Evolutionary conservation across 352 stramenopile genomes (phyloP).

Genomic region (Pythium periplocum): DNA sequence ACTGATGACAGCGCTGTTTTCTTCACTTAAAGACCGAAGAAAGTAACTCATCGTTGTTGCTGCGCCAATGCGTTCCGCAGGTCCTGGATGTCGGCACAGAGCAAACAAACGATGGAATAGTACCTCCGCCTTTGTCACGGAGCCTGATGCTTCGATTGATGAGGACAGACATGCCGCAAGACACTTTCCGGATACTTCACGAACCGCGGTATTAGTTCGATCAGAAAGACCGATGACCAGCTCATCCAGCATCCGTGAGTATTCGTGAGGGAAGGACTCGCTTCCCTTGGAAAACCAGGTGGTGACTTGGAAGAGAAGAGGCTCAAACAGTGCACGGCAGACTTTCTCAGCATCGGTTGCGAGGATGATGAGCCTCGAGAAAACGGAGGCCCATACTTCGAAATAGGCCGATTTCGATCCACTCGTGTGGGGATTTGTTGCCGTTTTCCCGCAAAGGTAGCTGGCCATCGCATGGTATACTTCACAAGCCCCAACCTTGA

Average conservation of each 20-base stretch:
- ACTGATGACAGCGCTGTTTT: constrained; percentile 41
- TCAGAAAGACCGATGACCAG: constrained; percentile 50
- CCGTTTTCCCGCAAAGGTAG: constrained; percentile 68
- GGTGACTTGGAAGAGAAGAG: constrained; percentile 66
- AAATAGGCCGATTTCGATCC: constrained; percentile 64
- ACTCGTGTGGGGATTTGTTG: constrained; percentile 48
- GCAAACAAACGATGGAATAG: constrained; percentile 76
- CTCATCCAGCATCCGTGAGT: constrained; percentile 51
- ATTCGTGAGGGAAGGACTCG: constrained; percentile 64
- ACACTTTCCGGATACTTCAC: constrained; percentile 57
- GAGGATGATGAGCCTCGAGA: constrained; percentile 46
- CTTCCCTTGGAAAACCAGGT: constrained; percentile 59
- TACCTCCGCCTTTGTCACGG: constrained; percentile 25
- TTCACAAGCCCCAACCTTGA: constrained; percentile 64
- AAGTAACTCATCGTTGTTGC: constrained; percentile 67
- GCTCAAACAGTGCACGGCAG: constrained; percentile 61
- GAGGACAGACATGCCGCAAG: constrained; percentile 48
- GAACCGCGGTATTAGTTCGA: constrained; percentile 37
- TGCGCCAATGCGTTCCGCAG: constrained; percentile 54
- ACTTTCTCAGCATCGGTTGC: constrained; percentile 71
- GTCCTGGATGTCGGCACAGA: constrained; percentile 56
- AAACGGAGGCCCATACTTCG: constrained; percentile 43
- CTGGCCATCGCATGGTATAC: constrained; percentile 63
- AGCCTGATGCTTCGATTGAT: constrained; percentile 24
- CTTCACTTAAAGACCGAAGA: constrained; percentile 53